These are phyloP conservation scores for Alloteropsis semialata DNA, from an alignment of 176 grass and related monocot genomes.

Conservation along the genomic window DNA sequence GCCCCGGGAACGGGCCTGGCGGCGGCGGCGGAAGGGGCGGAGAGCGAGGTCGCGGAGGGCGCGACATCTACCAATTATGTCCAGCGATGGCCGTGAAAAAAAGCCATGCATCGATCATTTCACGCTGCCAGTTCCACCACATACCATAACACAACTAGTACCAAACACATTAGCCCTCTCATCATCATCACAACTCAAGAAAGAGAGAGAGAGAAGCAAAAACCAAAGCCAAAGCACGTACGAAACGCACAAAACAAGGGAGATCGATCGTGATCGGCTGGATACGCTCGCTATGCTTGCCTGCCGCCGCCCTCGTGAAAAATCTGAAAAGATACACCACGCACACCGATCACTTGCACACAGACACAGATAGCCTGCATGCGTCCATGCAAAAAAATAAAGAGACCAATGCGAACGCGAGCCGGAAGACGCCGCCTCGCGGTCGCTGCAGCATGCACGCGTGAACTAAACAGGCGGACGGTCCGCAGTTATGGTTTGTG, in stretches of 20 bases:
- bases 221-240: neutral
- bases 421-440: neutral
- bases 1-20: too few species aligned
- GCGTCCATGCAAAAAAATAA: conserved; percentile 35
- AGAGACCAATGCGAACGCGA: conserved; percentile 6
- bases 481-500: too few species aligned
- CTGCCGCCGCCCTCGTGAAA: neutral
- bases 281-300: neutral
- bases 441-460: neutral
- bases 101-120: neutral
- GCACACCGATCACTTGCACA: too few species aligned
- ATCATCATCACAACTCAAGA: neutral
- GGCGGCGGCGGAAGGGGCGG: too few species aligned
- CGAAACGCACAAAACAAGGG: neutral
- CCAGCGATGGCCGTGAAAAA: conserved; percentile 5
- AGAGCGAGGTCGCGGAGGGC: too few species aligned
- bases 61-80: conserved; percentile 10
- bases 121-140: neutral
- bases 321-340: conserved; percentile 1
- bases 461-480: too few species aligned
- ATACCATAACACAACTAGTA: neutral
- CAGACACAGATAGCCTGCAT: too few species aligned
- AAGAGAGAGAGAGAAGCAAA: too few species aligned
- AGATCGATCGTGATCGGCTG: conserved; percentile 13
- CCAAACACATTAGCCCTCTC: neutral